Evolutionary conservation across 139 green algal genomes (phyloP), one percentile per base, ranked within the genome.

Genomic region (Mesotaenium endlicherianum): DNA sequence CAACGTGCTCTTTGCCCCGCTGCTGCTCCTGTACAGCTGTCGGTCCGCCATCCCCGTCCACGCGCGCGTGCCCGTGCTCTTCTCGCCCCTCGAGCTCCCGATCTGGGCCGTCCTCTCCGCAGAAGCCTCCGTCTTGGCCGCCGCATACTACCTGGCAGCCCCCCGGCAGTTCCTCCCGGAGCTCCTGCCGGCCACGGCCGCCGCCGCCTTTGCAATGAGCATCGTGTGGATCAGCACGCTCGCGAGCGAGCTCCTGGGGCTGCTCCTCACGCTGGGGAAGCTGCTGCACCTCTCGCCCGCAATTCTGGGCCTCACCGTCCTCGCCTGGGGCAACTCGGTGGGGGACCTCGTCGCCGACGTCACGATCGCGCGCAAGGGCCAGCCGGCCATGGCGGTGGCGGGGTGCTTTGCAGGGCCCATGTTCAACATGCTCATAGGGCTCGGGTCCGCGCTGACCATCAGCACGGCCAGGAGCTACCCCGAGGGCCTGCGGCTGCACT

Each of bases 241-340:
- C 5, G 88, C 88, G 0, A 40, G 59, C 4, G 88, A 89, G 55
- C 55, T 91, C 26, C 70, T 90, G 30, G 75, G 49, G 6, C 81
- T 53, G 11, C 64, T 90, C 4, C 72, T 41, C 67, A 67, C 77
- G 20, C 39, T 88, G 3, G 89, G 83, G 26, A 44, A 75, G 45
- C 76, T 90, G 38, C 43, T 83, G 17, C 70, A 58, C 1, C 53
- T 90, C 3, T 76, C 60, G 34, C 77, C 76, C 14, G 36, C 45
- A 20, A 57, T 89, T 16, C 67, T 92, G 31, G 87, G 77, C 31
- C 36, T 90, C 31, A 92, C 88, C 1, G 82, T 92, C 4, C 86
- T 92, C 43, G 88, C 88, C 16, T 92, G 88, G 88, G 88, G 88
- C 1, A 92, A 91, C 83, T 88, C 77, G 16, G 74, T 91, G 14